These are phyloP conservation scores for Penicillium macrosclerotiorum DNA, from an alignment of 495 filamentous ascomycete genomes.

Conservation along the genomic window DNA sequence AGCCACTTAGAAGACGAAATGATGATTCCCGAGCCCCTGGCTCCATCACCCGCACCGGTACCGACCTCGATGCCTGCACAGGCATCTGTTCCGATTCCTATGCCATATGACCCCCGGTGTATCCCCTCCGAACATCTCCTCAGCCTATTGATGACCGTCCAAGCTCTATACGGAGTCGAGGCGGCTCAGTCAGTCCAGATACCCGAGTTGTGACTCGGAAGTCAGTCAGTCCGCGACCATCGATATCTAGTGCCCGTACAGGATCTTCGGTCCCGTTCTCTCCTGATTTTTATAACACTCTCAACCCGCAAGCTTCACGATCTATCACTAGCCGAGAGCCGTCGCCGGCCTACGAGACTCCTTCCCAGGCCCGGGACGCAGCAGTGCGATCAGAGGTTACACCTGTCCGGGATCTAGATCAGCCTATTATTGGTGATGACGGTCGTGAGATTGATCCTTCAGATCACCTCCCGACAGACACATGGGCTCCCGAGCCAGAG, in stretches of 20 bases:
- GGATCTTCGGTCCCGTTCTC: conserved; percentile 75
- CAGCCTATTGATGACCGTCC: conserved; percentile 26
- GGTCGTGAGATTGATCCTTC: conserved; percentile 88
- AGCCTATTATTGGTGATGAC: conserved; percentile 73
- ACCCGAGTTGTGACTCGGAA: conserved; percentile 61
- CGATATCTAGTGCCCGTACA: conserved; percentile 48
- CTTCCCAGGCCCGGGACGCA: conserved; percentile 39
- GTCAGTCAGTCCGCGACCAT: conserved; percentile 73
- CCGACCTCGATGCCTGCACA: conserved; percentile 14
- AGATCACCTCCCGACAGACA: conserved; percentile 86
- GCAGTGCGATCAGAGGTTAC: conserved; percentile 35
- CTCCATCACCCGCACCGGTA: conserved; percentile 18
- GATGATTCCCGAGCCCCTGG: conserved; percentile 23
- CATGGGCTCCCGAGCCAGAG: conserved; percentile 93
- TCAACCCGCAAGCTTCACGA: conserved; percentile 44
- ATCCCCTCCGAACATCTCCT: conserved; percentile 39
- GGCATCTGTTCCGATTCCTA: conserved; percentile 17
- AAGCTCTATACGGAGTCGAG: conserved; percentile 11
- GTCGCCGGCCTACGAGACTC: conserved; percentile 41
- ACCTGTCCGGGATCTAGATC: conserved; percentile 30
- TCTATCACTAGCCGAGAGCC: conserved; percentile 29
- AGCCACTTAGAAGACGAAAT: conserved; percentile 31
- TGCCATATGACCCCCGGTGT: conserved; percentile 27
- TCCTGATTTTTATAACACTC: conserved; percentile 69
- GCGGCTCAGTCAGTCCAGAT: conserved; percentile 58